These are phyloP conservation scores for Trichoderma sp. DNA, from an alignment of 2,329 filamentous ascomycete genomes.

Conservation along the genomic window DNA sequence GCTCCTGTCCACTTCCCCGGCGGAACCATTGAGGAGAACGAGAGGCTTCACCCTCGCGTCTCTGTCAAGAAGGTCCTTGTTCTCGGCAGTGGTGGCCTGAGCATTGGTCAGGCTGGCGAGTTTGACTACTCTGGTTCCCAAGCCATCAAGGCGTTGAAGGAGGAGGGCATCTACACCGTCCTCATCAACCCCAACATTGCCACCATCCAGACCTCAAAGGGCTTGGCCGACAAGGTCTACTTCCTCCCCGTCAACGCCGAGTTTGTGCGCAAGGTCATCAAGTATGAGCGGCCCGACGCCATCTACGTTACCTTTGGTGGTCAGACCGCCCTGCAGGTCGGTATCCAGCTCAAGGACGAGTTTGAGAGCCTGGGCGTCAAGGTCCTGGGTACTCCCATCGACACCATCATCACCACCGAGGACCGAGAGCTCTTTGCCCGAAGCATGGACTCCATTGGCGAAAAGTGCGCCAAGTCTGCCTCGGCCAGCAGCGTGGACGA, in stretches of 20 bases:
- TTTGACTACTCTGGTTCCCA: slow-evolving; percentile 99
- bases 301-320: slow-evolving; percentile 98
- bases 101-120: slow-evolving; percentile 96
- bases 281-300: slow-evolving; percentile 89
- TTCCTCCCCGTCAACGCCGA: slow-evolving; percentile 96
- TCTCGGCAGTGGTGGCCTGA: slow-evolving; percentile 90
- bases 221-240: slow-evolving; percentile 97
- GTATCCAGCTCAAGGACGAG: slow-evolving; percentile 96
- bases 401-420: slow-evolving; percentile 98
- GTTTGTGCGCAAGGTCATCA: slow-evolving; percentile 96
- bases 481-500: slow-evolving; percentile 88
- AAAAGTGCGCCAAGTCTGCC: slow-evolving; percentile 96
- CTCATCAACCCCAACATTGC: slow-evolving; percentile 99
- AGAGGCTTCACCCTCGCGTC: slow-evolving; percentile 73
- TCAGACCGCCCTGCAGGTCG: slow-evolving; percentile 93
- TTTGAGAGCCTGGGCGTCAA: slow-evolving; percentile 90
- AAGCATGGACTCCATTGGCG: slow-evolving; percentile 97
- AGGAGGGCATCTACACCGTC: slow-evolving; percentile 97
- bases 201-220: slow-evolving; percentile 97
- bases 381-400: slow-evolving; percentile 93
- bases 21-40: slow-evolving; percentile 77
- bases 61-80: slow-evolving; percentile 93
- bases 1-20: slow-evolving; percentile 85
- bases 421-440: slow-evolving; percentile 96
- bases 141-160: slow-evolving; percentile 96